A percentile compares a stretch with the other conserved stretches of the same genome.
These are phyloP conservation scores for Diplodia mutila DNA, from an alignment of 2,329 filamentous ascomycete species.

Conservation along the genomic window DNA sequence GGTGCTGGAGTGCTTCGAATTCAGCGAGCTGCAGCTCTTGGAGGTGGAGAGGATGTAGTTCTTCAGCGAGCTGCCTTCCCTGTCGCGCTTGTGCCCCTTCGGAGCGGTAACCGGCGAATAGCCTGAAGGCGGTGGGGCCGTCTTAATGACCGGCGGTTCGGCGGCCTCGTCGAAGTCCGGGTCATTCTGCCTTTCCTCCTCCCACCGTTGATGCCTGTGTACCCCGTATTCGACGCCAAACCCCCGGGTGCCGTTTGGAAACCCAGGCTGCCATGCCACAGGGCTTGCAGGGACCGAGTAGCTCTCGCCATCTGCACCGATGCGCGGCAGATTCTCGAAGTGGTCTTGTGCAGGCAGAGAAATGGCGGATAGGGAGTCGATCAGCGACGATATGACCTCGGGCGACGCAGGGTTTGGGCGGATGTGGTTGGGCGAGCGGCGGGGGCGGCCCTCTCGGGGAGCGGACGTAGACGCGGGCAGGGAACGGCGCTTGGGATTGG, in stretches of 20 bases:
- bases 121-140: slow-evolving; percentile 61
- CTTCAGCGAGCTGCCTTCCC: slow-evolving; percentile 54
- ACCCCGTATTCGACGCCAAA: slow-evolving; percentile 77
- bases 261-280: slow-evolving; percentile 25
- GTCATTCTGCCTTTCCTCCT: slow-evolving; percentile 51
- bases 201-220: slow-evolving; percentile 58
- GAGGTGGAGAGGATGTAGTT: slow-evolving; percentile 56
- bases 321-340: slow-evolving; percentile 60
- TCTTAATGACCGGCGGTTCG: slow-evolving; percentile 66
- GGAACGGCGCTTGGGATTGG: slow-evolving; percentile 31
- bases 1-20: slow-evolving; percentile 37
- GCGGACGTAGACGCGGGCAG: slow-evolving; percentile 32
- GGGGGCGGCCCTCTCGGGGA: slow-evolving; percentile 28
- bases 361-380: slow-evolving; percentile 64
- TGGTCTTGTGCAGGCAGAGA: slow-evolving; percentile 68
- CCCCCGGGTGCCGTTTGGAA: slow-evolving; percentile 39
- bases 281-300: slow-evolving; percentile 37
- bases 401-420: slow-evolving; percentile 56
- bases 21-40: slow-evolving; percentile 41
- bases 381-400: slow-evolving; percentile 69
- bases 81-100: slow-evolving; percentile 53
- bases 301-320: slow-evolving; percentile 34
- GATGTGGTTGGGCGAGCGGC: slow-evolving; percentile 41
- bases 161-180: slow-evolving; percentile 58
- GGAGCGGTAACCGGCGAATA: slow-evolving; percentile 71